These are phyloP conservation scores for Nothopassalora personata DNA, from an alignment of 2,329 filamentous ascomycete species.

Conservation along the genomic window DNA sequence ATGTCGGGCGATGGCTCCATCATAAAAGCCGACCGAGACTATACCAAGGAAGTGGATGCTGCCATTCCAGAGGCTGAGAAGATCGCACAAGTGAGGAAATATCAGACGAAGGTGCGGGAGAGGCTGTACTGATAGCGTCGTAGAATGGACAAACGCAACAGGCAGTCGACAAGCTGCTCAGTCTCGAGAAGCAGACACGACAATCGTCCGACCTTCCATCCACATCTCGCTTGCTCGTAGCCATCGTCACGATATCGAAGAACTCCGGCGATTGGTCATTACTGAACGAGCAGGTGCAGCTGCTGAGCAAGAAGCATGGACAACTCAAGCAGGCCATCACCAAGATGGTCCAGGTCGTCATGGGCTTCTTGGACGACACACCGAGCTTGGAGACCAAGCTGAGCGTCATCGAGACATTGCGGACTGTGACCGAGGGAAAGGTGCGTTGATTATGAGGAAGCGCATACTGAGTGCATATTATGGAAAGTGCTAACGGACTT, in stretches of 20 bases:
- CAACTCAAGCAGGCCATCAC: constrained; percentile 99
- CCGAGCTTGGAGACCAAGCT: constrained; percentile 84
- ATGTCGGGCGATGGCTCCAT: constrained; percentile 71
- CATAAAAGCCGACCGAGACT: constrained; percentile 97
- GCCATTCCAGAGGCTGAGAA: constrained; percentile 85
- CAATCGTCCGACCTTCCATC: constrained; percentile 96
- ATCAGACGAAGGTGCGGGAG: background rate
- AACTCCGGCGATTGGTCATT: constrained; percentile 87
- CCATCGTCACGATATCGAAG: constrained; percentile 92
- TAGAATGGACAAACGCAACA: constrained; percentile 68
- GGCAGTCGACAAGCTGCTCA: constrained; percentile 87
- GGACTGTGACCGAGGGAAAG: constrained; percentile 97
- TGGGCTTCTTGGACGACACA: constrained; percentile 82
- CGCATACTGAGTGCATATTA: background rate
- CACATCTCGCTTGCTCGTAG: constrained; percentile 79
- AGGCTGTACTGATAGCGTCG: constrained; percentile 21
- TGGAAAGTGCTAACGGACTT: constrained; percentile 7
- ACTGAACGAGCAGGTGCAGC: constrained; percentile 91
- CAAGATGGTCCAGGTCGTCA: constrained; percentile 97
- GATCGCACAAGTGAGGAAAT: constrained; percentile 52
- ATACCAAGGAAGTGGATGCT: constrained; percentile 90
- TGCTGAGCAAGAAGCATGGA: constrained; percentile 98
- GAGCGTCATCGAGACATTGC: constrained; percentile 86
- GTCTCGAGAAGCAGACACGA: constrained; percentile 92
- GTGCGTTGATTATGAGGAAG: constrained; percentile 37